phyloP scores from a whole-genome alignment of 106 monocot genomes.

The Apostasia shenzhenica region DNA sequence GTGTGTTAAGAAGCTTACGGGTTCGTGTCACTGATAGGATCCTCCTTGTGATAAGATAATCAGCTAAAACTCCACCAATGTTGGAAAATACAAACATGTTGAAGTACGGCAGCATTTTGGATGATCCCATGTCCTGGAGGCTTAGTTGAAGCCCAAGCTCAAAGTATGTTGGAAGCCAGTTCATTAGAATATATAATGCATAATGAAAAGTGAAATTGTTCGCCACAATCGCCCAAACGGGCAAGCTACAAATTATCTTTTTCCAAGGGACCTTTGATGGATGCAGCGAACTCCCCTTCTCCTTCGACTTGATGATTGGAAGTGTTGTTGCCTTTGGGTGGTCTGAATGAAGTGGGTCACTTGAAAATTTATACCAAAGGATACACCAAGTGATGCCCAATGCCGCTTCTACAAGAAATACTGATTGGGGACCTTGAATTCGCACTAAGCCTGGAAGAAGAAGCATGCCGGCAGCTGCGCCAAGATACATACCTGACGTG shows the following conservation, averaged over 20 bases:
- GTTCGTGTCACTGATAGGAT: conserved; percentile 59
- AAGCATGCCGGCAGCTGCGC: conserved; percentile 83
- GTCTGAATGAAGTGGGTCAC: conserved; percentile 55
- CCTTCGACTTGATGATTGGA: conserved; percentile 45
- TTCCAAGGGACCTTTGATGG: conserved; percentile 70
- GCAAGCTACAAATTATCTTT: conserved; percentile 63
- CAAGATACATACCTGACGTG: conserved; percentile 93
- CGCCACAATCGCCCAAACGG: conserved; percentile 85
- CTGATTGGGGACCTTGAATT: conserved; percentile 54
- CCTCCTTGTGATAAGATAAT: conserved; percentile 65
- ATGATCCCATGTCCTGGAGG: conserved; percentile 94
- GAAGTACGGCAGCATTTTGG: conserved; percentile 87
- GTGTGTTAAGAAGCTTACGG: conserved; percentile 65
- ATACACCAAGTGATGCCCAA: conserved; percentile 70
- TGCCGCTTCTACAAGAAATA: conserved; percentile 74
- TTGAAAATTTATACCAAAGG: conserved; percentile 68
- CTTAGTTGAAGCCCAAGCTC: conserved; percentile 73
- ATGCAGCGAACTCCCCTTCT: conserved; percentile 21
- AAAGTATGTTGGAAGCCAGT: conserved; percentile 94
- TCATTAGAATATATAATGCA: conserved; percentile 91
- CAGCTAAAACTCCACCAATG: conserved; percentile 72
- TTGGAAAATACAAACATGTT: conserved; percentile 97
- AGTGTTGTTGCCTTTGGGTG: conserved; percentile 32
- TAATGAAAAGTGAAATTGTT: conserved; percentile 98
- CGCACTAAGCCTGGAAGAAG: conserved; percentile 70